Conservation (phyloP, 495 filamentous ascomycete genomes). For the Penicillium ucsense region DNA sequence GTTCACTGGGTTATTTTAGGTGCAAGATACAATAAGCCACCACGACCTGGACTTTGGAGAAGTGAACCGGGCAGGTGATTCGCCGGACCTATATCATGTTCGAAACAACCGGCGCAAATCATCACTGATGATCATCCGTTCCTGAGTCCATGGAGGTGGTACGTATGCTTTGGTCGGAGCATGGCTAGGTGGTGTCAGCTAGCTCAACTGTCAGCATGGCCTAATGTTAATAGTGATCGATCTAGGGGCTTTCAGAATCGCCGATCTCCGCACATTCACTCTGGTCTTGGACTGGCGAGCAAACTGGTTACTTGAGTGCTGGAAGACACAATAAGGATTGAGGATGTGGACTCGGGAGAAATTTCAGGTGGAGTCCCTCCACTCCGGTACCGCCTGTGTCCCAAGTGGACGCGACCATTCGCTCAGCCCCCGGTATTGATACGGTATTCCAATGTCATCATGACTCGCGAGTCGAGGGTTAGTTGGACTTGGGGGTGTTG, state of each 20-base stretch:
- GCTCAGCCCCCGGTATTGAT: neutral
- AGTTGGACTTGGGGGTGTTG: neutral
- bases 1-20: too few species aligned
- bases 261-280: slow-evolving; percentile 1
- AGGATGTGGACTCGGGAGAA: too few species aligned
- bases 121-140: slow-evolving; percentile 10
- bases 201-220: too few species aligned
- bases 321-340: too few species aligned
- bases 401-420: neutral
- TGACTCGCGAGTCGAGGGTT: neutral
- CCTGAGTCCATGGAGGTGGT: neutral
- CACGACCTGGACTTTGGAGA: neutral
- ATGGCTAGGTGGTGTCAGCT: too few species aligned
- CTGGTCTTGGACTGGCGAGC: neutral
- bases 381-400: too few species aligned
- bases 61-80: neutral
- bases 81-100: slow-evolving; percentile 14
- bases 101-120: slow-evolving; percentile 5
- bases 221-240: neutral
- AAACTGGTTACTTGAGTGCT: too few species aligned
- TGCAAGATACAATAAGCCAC: neutral
- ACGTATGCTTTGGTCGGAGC: too few species aligned
- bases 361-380: too few species aligned
- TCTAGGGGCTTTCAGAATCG: neutral
- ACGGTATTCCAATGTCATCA: slow-evolving; percentile 9